Base-by-base conservation (phyloP, 1,284 basidiomycete species). In the Vanrija sp. region DNA sequence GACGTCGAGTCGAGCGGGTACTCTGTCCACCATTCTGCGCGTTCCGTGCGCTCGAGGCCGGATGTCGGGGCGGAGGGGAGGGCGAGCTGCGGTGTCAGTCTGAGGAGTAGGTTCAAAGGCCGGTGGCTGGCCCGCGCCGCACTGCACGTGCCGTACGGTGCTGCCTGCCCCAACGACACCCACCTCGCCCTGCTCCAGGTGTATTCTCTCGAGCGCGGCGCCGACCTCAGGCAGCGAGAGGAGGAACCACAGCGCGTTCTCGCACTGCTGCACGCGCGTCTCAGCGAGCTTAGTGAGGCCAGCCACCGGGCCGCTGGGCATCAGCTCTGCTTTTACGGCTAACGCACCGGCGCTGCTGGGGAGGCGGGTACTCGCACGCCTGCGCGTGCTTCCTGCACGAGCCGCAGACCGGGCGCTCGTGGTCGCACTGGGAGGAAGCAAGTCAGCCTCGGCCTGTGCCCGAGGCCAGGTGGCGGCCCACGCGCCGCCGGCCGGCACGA, bases 331-430 rank as follows among this genome's bases (percentile, higher is more conserved):
- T 16, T 10, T 10, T 3, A 16, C 16, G 2, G 9, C 10, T 6
- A 15, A 54, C 57, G 49, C 49, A 62, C 60, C 59, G 59, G 18
- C 61, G 24, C 19, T 51, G 47, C 45, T 63, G 61, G 6, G 59
- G 59, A 8, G 56, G 49, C 0, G 61, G 59, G 12, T 61, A 63
- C 41, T 54, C 53, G 53, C 61, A 60, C 23, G 42, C 39, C 20
- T 36, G 41, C 20, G 49, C 41, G 45, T 56, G 57, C 35, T 58
- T 56, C 15, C 38, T 41, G 46, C 61, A 63, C 19, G 47, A 42
- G 1, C 59, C 58, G 38, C 61, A 63, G 14, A 46, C 42, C 16
- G 61, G 61, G 6, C 51, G 56, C 5, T 41, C 41, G 42, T 63
- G 61, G 51, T 63, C 61, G 45, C 61, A 63, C 61, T 63, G 50